These are phyloP conservation scores for Stromatinia cepivora DNA, from an alignment of 2,329 filamentous ascomycete species.

Conservation along the genomic window DNA sequence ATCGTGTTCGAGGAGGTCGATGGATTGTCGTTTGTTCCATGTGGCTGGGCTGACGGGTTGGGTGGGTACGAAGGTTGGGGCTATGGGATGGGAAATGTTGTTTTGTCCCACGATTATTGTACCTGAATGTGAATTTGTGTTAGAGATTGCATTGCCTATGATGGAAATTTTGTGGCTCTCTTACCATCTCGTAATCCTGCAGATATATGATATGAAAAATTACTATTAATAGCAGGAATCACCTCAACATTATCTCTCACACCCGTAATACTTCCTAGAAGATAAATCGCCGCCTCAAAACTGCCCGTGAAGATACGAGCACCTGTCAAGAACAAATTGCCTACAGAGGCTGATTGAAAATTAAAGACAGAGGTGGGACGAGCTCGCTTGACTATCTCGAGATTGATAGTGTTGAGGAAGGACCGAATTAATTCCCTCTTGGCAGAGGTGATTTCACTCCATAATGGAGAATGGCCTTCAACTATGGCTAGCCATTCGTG, in stretches of 20 bases:
- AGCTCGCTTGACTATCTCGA: conserved; percentile 76
- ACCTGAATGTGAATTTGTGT: not conserved
- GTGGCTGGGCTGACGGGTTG: conserved; percentile 29
- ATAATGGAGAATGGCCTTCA: conserved; percentile 71
- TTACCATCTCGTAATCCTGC: conserved; percentile 75
- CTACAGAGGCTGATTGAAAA: conserved; percentile 73
- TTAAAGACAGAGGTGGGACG: conserved; percentile 74
- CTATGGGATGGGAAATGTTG: conserved; percentile 76
- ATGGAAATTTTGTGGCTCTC: not conserved
- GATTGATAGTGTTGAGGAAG: conserved; percentile 72
- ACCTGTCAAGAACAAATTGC: conserved; percentile 79
- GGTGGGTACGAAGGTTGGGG: conserved; percentile 27
- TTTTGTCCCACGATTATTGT: conserved; percentile 79
- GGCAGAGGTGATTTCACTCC: conserved; percentile 67
- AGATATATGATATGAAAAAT: conserved; percentile 93
- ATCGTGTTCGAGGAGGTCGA: conserved; percentile 58
- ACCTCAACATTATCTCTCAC: conserved; percentile 76
- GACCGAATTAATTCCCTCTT: conserved; percentile 77
- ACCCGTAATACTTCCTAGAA: conserved; percentile 83
- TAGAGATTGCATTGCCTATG: not conserved
- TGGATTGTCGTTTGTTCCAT: conserved; percentile 30
- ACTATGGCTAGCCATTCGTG: conserved; percentile 87
- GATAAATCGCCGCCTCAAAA: conserved; percentile 89
- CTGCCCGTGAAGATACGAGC: conserved; percentile 88
- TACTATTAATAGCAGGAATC: conserved; percentile 88